phyloP scores from a whole-genome alignment of 495 filamentous ascomycete genomes.

The Evernia prunastri region DNA sequence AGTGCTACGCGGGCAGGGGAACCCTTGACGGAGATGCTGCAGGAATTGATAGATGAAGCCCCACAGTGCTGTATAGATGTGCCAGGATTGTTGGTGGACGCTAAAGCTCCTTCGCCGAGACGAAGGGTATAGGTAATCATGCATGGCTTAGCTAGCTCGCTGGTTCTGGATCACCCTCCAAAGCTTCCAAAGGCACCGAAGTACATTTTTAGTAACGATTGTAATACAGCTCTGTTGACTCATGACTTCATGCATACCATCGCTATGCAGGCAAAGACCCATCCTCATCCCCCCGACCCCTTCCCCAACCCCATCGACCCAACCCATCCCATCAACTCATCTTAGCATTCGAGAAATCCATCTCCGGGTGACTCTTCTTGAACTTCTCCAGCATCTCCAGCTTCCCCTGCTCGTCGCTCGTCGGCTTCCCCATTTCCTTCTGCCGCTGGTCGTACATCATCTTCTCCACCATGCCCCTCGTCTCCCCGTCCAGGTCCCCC shows the following conservation, averaged over 20 bases:
- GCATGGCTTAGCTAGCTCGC: no score
- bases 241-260: background rate
- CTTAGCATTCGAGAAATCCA: conserved; percentile 77
- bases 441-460: conserved; percentile 99
- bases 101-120: no score
- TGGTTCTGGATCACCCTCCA: no score
- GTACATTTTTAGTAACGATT: no score
- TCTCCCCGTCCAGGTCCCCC: conserved; percentile 90
- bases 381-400: conserved; percentile 87
- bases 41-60: no score
- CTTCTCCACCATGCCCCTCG: conserved; percentile 98
- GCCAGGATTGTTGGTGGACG: no score
- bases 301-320: background rate
- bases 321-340: conserved; percentile 37
- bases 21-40: no score
- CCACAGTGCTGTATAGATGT: no score
- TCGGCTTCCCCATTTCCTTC: conserved; percentile 85
- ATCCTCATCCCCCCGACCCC: background rate
- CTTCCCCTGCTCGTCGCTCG: conserved; percentile 90
- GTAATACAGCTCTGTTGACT: background rate
- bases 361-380: conserved; percentile 78
- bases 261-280: conserved; percentile 10
- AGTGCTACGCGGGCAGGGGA: no score
- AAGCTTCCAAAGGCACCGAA: no score
- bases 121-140: no score